These are phyloP conservation scores for Lentinula raphanica DNA, from an alignment of 768 basidiomycete species.

Conservation along the genomic window DNA sequence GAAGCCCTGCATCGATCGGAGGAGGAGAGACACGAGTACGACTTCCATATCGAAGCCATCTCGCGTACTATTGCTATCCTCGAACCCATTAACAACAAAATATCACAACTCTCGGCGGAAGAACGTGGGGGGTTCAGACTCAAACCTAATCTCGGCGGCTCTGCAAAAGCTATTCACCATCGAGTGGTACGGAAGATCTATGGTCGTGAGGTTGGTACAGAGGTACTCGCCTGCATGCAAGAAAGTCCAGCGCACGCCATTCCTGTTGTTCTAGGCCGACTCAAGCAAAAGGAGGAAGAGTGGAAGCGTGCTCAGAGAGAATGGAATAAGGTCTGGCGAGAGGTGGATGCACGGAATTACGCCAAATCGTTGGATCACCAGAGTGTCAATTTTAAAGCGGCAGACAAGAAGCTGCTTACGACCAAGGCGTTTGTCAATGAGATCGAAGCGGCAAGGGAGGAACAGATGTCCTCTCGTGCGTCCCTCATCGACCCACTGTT, in stretches of 20 bases:
- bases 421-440: constrained; percentile 75
- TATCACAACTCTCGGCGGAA: constrained; percentile 69
- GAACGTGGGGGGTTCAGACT: constrained; percentile 80
- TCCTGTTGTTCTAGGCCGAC: constrained; percentile 79
- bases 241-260: constrained; percentile 87
- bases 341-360: constrained; percentile 92
- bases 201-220: constrained; percentile 76
- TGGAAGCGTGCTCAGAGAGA: constrained; percentile 97
- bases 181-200: constrained; percentile 97
- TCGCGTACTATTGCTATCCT: constrained; percentile 84
- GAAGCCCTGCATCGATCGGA: constrained; percentile 95
- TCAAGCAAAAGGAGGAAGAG: constrained; percentile 97
- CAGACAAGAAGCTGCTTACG: constrained; percentile 81
- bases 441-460: constrained; percentile 79
- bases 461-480: constrained; percentile 73
- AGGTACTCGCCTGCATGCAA: constrained; percentile 84
- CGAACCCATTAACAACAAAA: constrained; percentile 88
- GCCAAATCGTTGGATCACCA: constrained; percentile 92
- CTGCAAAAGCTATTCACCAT: constrained; percentile 86
- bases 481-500: constrained; percentile 51
- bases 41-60: constrained; percentile 97
- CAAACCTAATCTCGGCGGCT: constrained; percentile 83
- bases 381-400: constrained; percentile 82
- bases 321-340: constrained; percentile 99
- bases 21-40: constrained; percentile 98